Percentiles rank a stretch among this genome's conserved stretches.
Evolutionary conservation across 225 moss, liverwort and hornwort genomes (phyloP).

Genomic region (Thuidium tamariscinum): DNA sequence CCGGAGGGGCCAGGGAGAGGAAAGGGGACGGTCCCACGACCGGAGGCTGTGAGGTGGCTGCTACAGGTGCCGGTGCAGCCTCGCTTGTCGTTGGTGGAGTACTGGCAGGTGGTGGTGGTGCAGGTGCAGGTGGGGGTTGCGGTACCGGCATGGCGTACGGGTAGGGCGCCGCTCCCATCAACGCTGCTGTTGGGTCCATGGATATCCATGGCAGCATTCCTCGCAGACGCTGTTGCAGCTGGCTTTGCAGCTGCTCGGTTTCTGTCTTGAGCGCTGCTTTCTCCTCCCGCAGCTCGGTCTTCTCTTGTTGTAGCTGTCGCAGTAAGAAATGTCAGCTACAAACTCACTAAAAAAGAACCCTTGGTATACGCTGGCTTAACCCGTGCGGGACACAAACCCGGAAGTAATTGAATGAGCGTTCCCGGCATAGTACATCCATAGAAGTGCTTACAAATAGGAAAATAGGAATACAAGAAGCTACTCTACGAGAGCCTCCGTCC

Average conservation of each 20-base stretch:
- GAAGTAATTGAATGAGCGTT: neutral
- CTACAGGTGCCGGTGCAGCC: constrained; percentile 4
- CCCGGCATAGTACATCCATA: neutral
- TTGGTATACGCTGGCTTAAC: neutral
- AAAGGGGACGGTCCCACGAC: constrained; percentile 44
- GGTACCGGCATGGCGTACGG: constrained; percentile 74
- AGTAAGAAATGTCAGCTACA: neutral
- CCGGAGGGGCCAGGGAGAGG: constrained; percentile 59
- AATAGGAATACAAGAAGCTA: neutral
- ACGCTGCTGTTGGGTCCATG: constrained; percentile 67
- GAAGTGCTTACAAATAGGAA: neutral
- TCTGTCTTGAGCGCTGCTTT: constrained; percentile 73
- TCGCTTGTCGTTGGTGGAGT: constrained; percentile 3
- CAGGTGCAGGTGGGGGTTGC: constrained; percentile 35
- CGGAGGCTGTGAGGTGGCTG: constrained; percentile 33
- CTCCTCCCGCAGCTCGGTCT: constrained; percentile 89
- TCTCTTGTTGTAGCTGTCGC: constrained; percentile 74
- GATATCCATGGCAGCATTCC: constrained; percentile 81
- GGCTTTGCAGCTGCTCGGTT: constrained; percentile 74
- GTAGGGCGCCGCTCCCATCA: constrained; percentile 74
- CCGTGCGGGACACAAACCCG: neutral
- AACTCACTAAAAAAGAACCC: neutral
- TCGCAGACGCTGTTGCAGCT: constrained; percentile 76
- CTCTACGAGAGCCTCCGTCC: neutral
- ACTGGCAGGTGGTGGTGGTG: neutral